A percentile compares a stretch with the other conserved stretches of the same genome.
Evolutionary conservation across 2,329 filamentous ascomycete species (phyloP).

Genomic region (Sporothrix schenckii): DNA sequence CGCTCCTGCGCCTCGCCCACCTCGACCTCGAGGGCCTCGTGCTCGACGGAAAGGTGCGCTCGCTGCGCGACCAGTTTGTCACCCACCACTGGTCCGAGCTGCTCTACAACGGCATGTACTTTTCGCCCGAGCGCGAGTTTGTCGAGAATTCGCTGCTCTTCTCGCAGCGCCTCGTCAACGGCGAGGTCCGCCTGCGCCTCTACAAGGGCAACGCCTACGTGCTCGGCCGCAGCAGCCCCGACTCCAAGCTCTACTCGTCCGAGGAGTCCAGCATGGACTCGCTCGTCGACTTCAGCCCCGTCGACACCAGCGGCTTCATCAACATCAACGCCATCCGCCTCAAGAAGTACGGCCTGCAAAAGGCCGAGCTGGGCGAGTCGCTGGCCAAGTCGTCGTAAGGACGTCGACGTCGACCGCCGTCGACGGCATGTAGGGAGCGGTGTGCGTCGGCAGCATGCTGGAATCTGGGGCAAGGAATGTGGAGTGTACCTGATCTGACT

Average conservation of each 20-base stretch:
- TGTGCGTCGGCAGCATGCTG: background rate
- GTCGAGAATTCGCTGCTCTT: slow-evolving; percentile 65
- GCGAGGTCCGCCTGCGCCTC: slow-evolving; percentile 45
- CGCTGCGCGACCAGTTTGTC: slow-evolving; percentile 61
- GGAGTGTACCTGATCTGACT: background rate
- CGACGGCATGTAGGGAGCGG: background rate
- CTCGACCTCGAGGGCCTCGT: slow-evolving; percentile 54
- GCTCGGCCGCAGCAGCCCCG: slow-evolving; percentile 51
- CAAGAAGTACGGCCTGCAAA: slow-evolving; percentile 56
- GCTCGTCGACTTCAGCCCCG: slow-evolving; percentile 49
- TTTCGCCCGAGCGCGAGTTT: slow-evolving; percentile 59
- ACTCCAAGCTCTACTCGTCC: slow-evolving; percentile 56
- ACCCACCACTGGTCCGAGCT: slow-evolving; percentile 55
- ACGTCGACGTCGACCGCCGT: background rate
- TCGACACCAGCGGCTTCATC: slow-evolving; percentile 60
- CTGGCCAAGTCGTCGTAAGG: slow-evolving; percentile 33
- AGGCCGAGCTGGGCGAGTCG: slow-evolving; percentile 46
- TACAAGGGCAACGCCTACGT: slow-evolving; percentile 52
- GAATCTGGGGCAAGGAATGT: background rate
- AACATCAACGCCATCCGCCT: slow-evolving; percentile 69
- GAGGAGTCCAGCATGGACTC: slow-evolving; percentile 56
- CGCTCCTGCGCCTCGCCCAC: slow-evolving; percentile 47
- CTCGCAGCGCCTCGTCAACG: slow-evolving; percentile 58
- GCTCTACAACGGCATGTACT: slow-evolving; percentile 53
- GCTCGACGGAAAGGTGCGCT: slow-evolving; percentile 61